Conservation (phyloP, 2,329 filamentous ascomycete genomes). For the Colletotrichum phormii region DNA sequence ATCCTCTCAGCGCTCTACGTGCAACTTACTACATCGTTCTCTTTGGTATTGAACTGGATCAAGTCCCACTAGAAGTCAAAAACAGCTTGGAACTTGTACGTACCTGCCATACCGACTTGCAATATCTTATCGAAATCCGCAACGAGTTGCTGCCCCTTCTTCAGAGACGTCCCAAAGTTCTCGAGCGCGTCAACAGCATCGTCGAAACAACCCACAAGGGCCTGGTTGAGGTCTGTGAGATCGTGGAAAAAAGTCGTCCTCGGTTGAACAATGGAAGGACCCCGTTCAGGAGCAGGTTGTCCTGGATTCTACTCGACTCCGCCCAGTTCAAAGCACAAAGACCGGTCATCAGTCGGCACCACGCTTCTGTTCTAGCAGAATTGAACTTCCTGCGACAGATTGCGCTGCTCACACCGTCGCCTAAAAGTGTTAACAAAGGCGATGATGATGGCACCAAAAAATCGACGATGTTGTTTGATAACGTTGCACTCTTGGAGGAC, state of each 20-base stretch:
- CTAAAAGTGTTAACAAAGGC: neutral
- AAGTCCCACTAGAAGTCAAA: constrained; percentile 43
- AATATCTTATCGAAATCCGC: constrained; percentile 47
- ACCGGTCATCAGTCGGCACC: constrained; percentile 43
- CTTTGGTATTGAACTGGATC: constrained; percentile 40
- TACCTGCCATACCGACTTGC: constrained; percentile 46
- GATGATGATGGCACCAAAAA: neutral
- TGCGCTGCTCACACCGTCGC: constrained; percentile 1
- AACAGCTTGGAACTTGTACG: constrained; percentile 46
- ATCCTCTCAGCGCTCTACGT: constrained; percentile 8
- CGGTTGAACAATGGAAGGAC: constrained; percentile 38
- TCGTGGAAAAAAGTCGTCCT: constrained; percentile 46
- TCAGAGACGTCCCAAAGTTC: constrained; percentile 39
- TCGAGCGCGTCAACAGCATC: constrained; percentile 44
- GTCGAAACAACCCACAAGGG: constrained; percentile 44
- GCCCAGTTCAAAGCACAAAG: constrained; percentile 43
- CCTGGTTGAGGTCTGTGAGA: constrained; percentile 42
- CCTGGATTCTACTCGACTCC: constrained; percentile 42
- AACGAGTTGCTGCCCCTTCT: constrained; percentile 43
- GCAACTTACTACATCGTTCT: constrained; percentile 30
- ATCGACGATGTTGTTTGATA: constrained; percentile 5
- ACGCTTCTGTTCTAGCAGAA: constrained; percentile 45
- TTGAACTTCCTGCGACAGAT: constrained; percentile 41
- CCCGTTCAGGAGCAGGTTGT: constrained; percentile 38
- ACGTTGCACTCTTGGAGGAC: constrained; percentile 11